Evolutionary conservation across 208 protist species (phyloP), one percentile per base, ranked within the genome.

Genomic region (Naegleria lovaniensis): DNA sequence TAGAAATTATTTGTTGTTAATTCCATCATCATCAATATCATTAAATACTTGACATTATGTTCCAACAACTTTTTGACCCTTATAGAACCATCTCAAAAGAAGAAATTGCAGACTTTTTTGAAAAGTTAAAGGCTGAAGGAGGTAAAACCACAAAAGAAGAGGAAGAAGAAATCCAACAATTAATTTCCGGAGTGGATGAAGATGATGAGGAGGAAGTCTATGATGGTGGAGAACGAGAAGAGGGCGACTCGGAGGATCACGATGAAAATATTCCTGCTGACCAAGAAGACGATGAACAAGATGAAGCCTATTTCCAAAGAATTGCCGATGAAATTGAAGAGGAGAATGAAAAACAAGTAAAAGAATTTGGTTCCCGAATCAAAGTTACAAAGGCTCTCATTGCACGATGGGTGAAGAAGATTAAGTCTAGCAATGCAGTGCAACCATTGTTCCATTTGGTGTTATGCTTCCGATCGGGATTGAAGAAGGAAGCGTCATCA

Each of bases 151-250:
- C 15, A 2, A 36, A 58, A 19, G 85, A 88, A 6, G 43, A 58
- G 16, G 85, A 88, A 39, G 85, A 88, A n/a, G 85, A 88, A 88
- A 33, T 36, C 29, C 7, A 88, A 88, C 13, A 36, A 51, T 11
- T 39, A 22, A 51, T 39, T 88, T 40, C 29, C 39, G 41, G 33
- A 36, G 85, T 38, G 11, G 15, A 13, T 19, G 85, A 88, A 58
- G 41, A 88, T 36, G 7, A 11, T 40, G 83, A 51, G 51, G 85
- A 88, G 9, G 85, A 88, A 88, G 85, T 79, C 9, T 79, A 15
- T 33, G 25, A 58, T 25, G n/a, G 33, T 58, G 85, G 40, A 33
- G 83, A 85, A 19, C 9, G 41, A 43, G 38, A 85, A 51, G 83
- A 85, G 11, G 79, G 41, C 5, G n/a, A 38, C 13, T 5, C 2